These are phyloP conservation scores for Exophiala calicioides DNA, from an alignment of 2,329 filamentous ascomycete species.

Conservation along the genomic window DNA sequence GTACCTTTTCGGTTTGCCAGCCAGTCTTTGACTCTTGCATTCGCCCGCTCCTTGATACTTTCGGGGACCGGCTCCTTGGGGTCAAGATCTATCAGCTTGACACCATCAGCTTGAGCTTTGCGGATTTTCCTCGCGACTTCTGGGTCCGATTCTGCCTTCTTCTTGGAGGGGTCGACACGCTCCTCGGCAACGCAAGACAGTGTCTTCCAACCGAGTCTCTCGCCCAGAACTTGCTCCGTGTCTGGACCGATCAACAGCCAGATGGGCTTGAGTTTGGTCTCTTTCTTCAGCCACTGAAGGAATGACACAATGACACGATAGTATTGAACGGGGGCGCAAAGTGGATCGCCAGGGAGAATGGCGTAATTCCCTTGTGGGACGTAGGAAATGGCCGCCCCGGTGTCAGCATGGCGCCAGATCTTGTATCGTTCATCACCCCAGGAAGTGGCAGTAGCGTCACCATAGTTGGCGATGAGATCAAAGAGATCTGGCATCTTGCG, in stretches of 20 bases:
- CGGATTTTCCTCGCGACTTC: conserved; percentile 74
- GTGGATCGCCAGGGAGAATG: conserved; percentile 82
- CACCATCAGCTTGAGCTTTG: conserved; percentile 77
- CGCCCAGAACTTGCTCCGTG: conserved; percentile 76
- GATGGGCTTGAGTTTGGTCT: conserved; percentile 72
- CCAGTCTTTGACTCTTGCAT: conserved; percentile 77
- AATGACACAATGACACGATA: conserved; percentile 71
- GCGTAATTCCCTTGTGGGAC: conserved; percentile 75
- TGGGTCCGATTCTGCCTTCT: conserved; percentile 64
- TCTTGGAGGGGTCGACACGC: conserved; percentile 73
- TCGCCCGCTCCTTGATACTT: conserved; percentile 68
- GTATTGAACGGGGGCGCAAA: conserved; percentile 79
- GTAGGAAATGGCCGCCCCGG: conserved; percentile 82
- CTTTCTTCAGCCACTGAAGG: conserved; percentile 71
- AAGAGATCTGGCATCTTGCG: conserved; percentile 71
- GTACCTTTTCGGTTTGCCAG: conserved; percentile 75
- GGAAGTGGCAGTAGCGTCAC: conserved; percentile 89
- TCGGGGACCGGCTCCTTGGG: conserved; percentile 64
- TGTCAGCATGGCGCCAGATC: conserved; percentile 77
- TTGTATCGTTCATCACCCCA: conserved; percentile 89
- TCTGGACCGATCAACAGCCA: conserved; percentile 86
- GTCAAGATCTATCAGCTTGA: conserved; percentile 74
- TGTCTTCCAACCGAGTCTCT: conserved; percentile 81
- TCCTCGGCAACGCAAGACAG: conserved; percentile 88
- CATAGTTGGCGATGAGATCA: conserved; percentile 91